Conservation (phyloP, 73 alveolate genomes). For the Tetrahymena borealis region DNA sequence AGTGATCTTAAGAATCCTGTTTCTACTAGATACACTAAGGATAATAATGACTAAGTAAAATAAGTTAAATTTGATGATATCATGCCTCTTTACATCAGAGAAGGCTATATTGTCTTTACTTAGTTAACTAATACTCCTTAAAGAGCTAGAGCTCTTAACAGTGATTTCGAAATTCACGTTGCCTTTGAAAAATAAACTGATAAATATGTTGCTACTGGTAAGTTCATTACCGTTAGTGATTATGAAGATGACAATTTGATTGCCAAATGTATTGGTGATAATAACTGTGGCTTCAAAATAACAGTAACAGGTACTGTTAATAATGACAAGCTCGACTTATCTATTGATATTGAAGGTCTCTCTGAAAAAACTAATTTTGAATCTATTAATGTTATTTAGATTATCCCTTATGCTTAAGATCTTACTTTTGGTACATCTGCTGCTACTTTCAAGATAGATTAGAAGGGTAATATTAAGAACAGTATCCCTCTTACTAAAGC, state of each 20-base stretch:
- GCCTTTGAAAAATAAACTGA: neutral
- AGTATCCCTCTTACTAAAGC: neutral
- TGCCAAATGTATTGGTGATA: neutral
- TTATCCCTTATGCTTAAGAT: neutral
- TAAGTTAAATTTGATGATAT: neutral
- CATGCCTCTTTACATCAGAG: neutral
- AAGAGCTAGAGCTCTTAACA: neutral
- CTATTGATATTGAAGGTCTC: neutral
- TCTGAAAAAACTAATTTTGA: neutral
- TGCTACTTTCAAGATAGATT: neutral
- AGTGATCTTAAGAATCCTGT: neutral
- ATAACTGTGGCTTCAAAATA: neutral
- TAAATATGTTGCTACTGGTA: neutral
- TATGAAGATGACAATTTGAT: neutral
- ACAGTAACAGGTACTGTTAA: neutral
- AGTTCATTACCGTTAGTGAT: neutral
- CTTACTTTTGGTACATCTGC: neutral
- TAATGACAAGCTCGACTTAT: neutral
- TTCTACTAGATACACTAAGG: neutral
- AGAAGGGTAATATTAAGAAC: neutral
- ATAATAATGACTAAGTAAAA: neutral
- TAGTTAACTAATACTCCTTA: neutral
- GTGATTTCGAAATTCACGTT: neutral
- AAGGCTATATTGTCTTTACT: neutral
- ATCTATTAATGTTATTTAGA: neutral